Evolutionary conservation across 495 filamentous ascomycete genomes (phyloP).

Genomic region (Neurospora tetrasperma): DNA sequence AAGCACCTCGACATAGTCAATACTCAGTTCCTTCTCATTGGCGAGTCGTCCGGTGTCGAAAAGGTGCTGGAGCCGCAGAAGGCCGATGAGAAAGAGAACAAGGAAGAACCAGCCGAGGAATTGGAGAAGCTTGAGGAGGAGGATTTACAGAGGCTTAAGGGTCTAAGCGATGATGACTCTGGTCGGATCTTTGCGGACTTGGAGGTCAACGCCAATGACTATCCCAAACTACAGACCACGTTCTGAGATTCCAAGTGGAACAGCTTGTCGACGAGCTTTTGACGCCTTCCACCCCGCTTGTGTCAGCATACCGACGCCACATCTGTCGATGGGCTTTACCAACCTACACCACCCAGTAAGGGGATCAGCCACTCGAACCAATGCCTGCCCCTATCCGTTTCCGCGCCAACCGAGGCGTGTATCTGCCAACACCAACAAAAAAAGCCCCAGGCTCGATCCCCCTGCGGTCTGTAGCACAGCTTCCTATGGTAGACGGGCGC

Average conservation of each 20-base stretch:
- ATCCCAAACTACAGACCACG: slow-evolving; percentile 31
- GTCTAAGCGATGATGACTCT: slow-evolving; percentile 26
- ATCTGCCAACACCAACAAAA: background rate
- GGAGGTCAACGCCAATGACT: slow-evolving; percentile 28
- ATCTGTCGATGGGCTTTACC: background rate
- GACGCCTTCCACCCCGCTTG: background rate
- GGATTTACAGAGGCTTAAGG: slow-evolving; percentile 30
- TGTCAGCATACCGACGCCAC: background rate
- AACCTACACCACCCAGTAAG: background rate
- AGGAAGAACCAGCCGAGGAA: slow-evolving; percentile 48
- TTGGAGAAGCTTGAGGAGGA: slow-evolving; percentile 36
- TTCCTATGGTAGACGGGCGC: background rate
- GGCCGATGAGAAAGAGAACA: slow-evolving; percentile 44
- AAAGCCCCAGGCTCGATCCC: background rate
- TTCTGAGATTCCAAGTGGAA: slow-evolving; percentile 16
- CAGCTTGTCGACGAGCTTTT: background rate
- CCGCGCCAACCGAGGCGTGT: background rate
- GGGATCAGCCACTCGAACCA: background rate
- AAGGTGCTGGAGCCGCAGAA: slow-evolving; percentile 51
- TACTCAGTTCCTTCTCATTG: slow-evolving; percentile 74
- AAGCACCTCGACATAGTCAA: slow-evolving; percentile 71
- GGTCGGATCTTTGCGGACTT: slow-evolving; percentile 33
- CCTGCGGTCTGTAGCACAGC: background rate
- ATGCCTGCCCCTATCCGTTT: background rate
- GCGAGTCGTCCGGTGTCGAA: slow-evolving; percentile 53